These are phyloP conservation scores for Arthrobotrys pseudoclavata DNA, from an alignment of 2,329 filamentous ascomycete species.

Conservation along the genomic window DNA sequence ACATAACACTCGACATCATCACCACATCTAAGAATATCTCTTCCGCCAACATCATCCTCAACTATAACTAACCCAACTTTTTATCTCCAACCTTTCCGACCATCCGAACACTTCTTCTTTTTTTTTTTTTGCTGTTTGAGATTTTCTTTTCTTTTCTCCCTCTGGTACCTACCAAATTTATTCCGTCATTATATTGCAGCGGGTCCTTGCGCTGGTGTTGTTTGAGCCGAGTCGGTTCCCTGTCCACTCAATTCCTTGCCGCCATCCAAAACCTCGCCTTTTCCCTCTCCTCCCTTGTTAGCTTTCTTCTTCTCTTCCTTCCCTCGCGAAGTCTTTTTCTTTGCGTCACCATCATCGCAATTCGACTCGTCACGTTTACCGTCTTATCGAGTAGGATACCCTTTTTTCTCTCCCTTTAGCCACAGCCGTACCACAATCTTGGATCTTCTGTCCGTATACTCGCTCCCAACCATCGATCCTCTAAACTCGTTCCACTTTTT, in stretches of 20 bases:
- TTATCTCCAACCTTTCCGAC: neutral
- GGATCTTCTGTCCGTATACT: constrained; percentile 32
- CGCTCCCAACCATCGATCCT: constrained; percentile 4
- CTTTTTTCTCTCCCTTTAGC: neutral
- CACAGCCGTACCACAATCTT: constrained; percentile 30
- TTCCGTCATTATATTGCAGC: constrained; percentile 23
- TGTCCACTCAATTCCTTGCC: constrained; percentile 60
- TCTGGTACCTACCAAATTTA: constrained; percentile 9
- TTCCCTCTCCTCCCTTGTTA: constrained; percentile 47
- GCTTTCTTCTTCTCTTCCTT: constrained; percentile 35
- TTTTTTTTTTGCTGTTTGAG: neutral
- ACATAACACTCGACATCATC: constrained; percentile 4
- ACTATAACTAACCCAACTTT: neutral
- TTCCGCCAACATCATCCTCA: neutral
- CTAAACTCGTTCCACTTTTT: constrained; percentile 14
- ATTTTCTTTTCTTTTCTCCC: constrained; percentile 1
- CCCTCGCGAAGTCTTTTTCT: constrained; percentile 45
- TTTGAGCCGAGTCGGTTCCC: constrained; percentile 60
- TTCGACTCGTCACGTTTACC: constrained; percentile 51
- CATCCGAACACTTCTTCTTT: constrained; percentile 17
- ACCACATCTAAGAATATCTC: constrained; percentile 25
- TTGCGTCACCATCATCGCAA: constrained; percentile 56
- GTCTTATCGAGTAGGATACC: constrained; percentile 14
- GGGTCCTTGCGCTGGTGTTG: constrained; percentile 58
- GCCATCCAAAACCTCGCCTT: constrained; percentile 60